Base-by-base conservation (phyloP, 441 rosid genomes). In the Mallotus japonicus region DNA sequence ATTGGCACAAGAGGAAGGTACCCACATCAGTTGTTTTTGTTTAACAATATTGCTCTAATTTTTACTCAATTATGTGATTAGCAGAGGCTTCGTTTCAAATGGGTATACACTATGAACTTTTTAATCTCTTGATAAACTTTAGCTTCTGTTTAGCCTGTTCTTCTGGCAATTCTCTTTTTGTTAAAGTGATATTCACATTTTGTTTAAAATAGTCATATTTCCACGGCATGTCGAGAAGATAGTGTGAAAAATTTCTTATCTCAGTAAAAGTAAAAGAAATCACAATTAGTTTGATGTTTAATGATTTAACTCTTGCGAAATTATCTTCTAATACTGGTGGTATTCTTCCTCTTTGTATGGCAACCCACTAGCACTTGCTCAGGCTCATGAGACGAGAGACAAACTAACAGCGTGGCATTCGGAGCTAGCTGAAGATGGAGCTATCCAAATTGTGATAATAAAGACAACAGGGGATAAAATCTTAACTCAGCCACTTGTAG, bases 311-410 rank as follows among this genome's bases (percentile, higher is more conserved):
- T 59, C 37, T 64, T 2, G 10, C 8, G 9, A 16, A 40, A 32
- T 13, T 28, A 28, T 28, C 32, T 28, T 28, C 32, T 28, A 3
- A 28, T 28, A 28, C 32, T 28, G 32, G 32, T 28, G 32, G 32
- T 75, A 32, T 74, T 76, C 70, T 76, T 81, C 61, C 70, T 62
- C 62, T 73, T 42, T 83, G 75, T 79, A 78, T 86, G 86, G 73
- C 89, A 95, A 98, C 83, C 99, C 99, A 15, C 82, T 95, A 62
- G 99, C 98, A 59, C 96, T 95, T 75, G 98, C 99, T 70, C 98
- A 95, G 79, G 98, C 99, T 72, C 83, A 90, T 42, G 96, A 95
- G 87, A 95, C 99, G 6, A 81, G 91, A 51, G 86, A 82, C 67
- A 93, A 93, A 75, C 95, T 95, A 72, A 87, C 80, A 88, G 84